phyloP scores from a whole-genome alignment of 441 rosid genomes.

The Jatropha podagrica region DNA sequence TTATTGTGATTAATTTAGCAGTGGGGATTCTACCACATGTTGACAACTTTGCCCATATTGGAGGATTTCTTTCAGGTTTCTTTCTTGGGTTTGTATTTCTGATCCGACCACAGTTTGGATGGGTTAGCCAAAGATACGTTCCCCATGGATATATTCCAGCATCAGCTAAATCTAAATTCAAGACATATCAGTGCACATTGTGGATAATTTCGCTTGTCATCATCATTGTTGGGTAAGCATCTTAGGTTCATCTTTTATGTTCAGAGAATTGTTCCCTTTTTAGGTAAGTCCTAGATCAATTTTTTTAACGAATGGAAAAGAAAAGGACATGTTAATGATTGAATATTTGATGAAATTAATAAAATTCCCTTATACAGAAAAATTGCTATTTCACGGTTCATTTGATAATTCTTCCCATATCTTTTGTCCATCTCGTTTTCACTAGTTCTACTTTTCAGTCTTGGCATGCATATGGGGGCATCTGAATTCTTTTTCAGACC shows the following conservation, averaged over 20 bases:
- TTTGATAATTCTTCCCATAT: background rate
- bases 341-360: background rate
- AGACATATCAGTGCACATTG: constrained; percentile 57
- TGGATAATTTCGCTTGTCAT: constrained; percentile 66
- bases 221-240: constrained; percentile 63
- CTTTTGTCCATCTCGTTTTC: background rate
- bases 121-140: constrained; percentile 54
- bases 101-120: constrained; percentile 79
- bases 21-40: constrained; percentile 84
- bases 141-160: constrained; percentile 31
- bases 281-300: background rate
- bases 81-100: constrained; percentile 76
- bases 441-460: background rate
- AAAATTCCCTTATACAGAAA: background rate
- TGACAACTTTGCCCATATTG: constrained; percentile 89
- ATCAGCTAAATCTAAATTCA: constrained; percentile 47
- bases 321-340: background rate
- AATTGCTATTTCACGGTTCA: background rate
- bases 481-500: constrained; percentile 9
- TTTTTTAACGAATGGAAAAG: background rate
- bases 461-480: background rate
- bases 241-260: background rate
- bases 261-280: background rate
- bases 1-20: constrained; percentile 71
- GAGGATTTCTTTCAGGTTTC: constrained; percentile 81